Evolutionary conservation across 192 early-diverging fungal species (phyloP).

Genomic region (Rhizophagus prolifer): DNA sequence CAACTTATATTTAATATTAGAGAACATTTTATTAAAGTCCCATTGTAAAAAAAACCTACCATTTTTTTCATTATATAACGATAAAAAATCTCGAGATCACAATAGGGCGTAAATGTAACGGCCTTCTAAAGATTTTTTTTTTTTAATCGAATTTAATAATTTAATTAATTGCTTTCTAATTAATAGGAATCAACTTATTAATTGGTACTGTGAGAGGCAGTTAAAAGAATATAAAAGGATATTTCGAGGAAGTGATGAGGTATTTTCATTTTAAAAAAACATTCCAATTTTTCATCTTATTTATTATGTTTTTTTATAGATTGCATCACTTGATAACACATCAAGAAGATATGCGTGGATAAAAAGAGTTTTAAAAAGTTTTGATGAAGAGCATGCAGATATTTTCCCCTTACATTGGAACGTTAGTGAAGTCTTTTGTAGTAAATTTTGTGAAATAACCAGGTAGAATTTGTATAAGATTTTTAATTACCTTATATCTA

Average conservation of each 20-base stretch:
- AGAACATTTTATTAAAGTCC: too few relatives aligned
- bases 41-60: too few relatives aligned
- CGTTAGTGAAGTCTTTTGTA: constrained; percentile 65
- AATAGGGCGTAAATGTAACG: too few relatives aligned
- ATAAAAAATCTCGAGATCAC: too few relatives aligned
- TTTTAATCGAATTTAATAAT: too few relatives aligned
- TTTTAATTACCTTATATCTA: constrained; percentile 1
- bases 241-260: constrained; percentile 54
- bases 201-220: constrained; percentile 82
- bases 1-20: too few relatives aligned
- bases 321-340: constrained; percentile 80
- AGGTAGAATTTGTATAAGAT: constrained; percentile 48
- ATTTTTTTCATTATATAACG: too few relatives aligned
- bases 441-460: constrained; percentile 83
- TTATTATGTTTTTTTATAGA: constrained; percentile 39
- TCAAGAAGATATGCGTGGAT: constrained; percentile 92
- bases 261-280: background rate
- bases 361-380: constrained; percentile 83
- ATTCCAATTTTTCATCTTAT: constrained; percentile 23
- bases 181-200: constrained; percentile 56
- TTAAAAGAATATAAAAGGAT: constrained; percentile 80
- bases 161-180: background rate
- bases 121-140: too few relatives aligned
- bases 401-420: constrained; percentile 85
- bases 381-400: constrained; percentile 81